A percentile compares a stretch with the other conserved stretches of the same genome.
Conservation (phyloP, 2,329 filamentous ascomycete species). For the Atkinsonella hypoxylon region DNA sequence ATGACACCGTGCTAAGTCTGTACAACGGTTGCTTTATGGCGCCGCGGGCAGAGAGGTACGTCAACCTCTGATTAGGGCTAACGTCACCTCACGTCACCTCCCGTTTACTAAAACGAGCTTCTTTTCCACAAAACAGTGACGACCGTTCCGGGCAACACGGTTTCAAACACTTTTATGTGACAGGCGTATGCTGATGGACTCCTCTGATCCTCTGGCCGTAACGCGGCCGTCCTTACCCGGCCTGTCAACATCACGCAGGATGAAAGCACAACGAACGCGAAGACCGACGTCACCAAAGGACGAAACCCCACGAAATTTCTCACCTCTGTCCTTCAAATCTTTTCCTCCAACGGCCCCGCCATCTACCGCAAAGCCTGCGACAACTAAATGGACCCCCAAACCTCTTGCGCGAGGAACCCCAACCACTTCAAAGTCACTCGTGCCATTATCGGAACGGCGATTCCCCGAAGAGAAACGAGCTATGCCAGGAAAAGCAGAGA, state of each 20-base stretch:
- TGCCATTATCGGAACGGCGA: slow-evolving; percentile 35
- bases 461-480: slow-evolving; percentile 28
- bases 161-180: slow-evolving; percentile 4
- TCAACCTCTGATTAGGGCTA: not conserved
- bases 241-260: slow-evolving; percentile 1
- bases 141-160: slow-evolving; percentile 8
- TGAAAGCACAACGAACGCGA: not conserved
- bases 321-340: not conserved
- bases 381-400: slow-evolving; percentile 6
- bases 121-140: not conserved
- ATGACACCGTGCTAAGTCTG: slow-evolving; percentile 1
- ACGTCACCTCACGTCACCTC: not conserved
- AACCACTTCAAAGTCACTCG: slow-evolving; percentile 23
- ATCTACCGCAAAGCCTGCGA: slow-evolving; percentile 4
- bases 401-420: slow-evolving; percentile 10
- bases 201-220: slow-evolving; percentile 9
- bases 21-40: slow-evolving; percentile 3
- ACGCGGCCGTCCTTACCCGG: slow-evolving; percentile 9
- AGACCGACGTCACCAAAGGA: slow-evolving; percentile 7
- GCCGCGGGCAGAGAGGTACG: slow-evolving; percentile 1
- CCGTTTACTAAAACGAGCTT: not conserved
- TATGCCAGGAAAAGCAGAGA: slow-evolving; percentile 34
- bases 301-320: slow-evolving; percentile 4
- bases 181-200: slow-evolving; percentile 12
- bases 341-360: slow-evolving; percentile 7